These are phyloP conservation scores for Pseudozyma sp. DNA, from an alignment of 1,284 basidiomycete genomes.

Conservation along the genomic window DNA sequence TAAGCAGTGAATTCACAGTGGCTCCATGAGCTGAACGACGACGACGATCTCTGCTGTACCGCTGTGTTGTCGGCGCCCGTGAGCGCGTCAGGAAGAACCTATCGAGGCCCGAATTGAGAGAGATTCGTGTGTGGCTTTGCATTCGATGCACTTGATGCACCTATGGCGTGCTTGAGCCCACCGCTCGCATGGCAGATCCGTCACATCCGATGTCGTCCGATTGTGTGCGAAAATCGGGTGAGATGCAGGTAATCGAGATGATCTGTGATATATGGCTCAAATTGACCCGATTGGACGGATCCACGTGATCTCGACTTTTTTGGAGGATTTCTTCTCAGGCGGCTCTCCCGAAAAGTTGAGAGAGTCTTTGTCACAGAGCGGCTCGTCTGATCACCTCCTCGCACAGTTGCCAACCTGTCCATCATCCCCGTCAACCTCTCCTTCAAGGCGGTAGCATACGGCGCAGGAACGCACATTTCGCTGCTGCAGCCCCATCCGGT, in stretches of 20 bases:
- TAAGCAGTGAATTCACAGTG: neutral
- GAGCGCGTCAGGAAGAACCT: neutral
- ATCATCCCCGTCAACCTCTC: too few species aligned
- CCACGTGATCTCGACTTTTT: constrained; percentile 30
- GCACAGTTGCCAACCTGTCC: too few species aligned
- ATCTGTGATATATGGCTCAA: neutral
- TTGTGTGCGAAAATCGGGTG: neutral
- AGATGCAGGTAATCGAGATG: neutral
- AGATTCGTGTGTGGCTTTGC: constrained; percentile 7
- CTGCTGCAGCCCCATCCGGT: too few species aligned
- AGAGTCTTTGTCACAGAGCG: neutral
- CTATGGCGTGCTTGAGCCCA: constrained; percentile 41
- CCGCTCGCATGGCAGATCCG: constrained; percentile 1
- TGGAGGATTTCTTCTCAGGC: constrained; percentile 22
- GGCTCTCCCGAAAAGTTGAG: constrained; percentile 23
- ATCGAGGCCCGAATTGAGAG: too few species aligned
- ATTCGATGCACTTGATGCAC: constrained; percentile 13
- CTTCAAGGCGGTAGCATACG: too few species aligned
- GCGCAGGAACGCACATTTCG: too few species aligned
- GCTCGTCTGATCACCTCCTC: neutral
- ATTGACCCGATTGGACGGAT: neutral
- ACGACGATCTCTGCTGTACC: too few species aligned
- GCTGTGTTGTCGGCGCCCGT: too few species aligned
- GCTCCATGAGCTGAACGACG: too few species aligned
- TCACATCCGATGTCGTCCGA: constrained; percentile 27